A percentile compares a stretch with the other conserved stretches of the same genome.
Evolutionary conservation across 2,329 filamentous ascomycete species (phyloP).

Genomic region (Phialophora macrospora): DNA sequence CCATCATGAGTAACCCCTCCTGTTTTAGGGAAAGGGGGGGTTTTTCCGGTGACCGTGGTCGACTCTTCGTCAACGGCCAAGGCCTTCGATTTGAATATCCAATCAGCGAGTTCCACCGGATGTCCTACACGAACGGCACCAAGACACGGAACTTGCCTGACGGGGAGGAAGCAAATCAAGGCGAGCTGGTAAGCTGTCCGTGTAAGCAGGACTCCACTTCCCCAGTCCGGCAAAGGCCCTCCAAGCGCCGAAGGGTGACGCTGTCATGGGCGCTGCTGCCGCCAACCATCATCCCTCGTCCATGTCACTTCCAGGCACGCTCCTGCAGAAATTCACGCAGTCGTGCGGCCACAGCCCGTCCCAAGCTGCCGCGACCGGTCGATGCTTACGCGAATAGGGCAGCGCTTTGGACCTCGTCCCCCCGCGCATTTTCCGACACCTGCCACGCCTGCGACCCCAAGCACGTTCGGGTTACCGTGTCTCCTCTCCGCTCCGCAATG

Average conservation of each 20-base stretch:
- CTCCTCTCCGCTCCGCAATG: neutral
- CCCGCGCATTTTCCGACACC: conserved; percentile 2
- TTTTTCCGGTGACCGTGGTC: neutral
- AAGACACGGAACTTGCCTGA: neutral
- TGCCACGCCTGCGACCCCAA: too few relatives aligned
- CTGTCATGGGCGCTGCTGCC: neutral
- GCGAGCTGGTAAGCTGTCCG: neutral
- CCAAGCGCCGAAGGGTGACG: neutral
- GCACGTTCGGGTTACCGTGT: neutral
- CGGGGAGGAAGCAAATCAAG: neutral
- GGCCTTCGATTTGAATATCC: neutral
- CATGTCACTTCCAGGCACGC: neutral
- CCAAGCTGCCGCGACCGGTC: neutral
- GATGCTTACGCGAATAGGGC: neutral
- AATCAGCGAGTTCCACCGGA: neutral
- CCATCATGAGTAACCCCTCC: neutral
- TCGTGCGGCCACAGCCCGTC: neutral
- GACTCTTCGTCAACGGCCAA: neutral
- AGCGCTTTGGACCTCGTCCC: neutral
- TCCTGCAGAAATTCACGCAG: neutral
- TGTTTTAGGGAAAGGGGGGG: neutral
- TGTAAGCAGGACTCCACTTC: conserved; percentile 5
- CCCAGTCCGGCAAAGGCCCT: neutral
- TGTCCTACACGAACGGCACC: neutral
- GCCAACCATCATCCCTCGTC: neutral